These are phyloP conservation scores for Marsdenia floribunda DNA, from an alignment of 257 asterid species.

Conservation along the genomic window DNA sequence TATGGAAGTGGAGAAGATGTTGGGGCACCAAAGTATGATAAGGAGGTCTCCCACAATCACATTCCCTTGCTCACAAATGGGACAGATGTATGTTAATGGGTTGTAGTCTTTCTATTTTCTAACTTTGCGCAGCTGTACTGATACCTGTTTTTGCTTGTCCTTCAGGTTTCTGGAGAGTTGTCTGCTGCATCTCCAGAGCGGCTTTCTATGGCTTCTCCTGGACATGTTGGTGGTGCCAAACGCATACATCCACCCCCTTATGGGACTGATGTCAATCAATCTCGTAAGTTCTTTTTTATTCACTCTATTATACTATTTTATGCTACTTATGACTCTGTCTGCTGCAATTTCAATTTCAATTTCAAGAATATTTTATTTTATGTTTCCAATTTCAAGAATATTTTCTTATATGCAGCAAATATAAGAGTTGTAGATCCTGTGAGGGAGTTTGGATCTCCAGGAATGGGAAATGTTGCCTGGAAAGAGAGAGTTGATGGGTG, in stretches of 20 bases:
- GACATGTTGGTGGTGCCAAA: conserved; percentile 68
- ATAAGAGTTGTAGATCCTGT: conserved; percentile 84
- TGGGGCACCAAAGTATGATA: conserved; percentile 77
- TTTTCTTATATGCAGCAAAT: conserved; percentile 49
- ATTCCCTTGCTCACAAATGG: conserved; percentile 95
- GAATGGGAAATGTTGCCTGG: conserved; percentile 98
- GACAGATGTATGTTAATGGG: conserved; percentile 60
- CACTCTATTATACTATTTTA: conserved; percentile 4
- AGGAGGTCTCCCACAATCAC: conserved; percentile 83
- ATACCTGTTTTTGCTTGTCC: conserved; percentile 11
- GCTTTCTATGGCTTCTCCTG: conserved; percentile 96
- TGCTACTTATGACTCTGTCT: not conserved
- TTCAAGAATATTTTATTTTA: conserved; percentile 13
- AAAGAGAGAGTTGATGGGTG: conserved; percentile 99
- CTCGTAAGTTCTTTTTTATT: conserved; percentile 21
- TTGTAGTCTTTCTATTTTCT: conserved; percentile 17
- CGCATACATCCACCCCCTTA: conserved; percentile 42
- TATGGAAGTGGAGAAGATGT: conserved; percentile 70
- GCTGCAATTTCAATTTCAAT: conserved; percentile 17
- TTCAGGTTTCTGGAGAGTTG: conserved; percentile 91
- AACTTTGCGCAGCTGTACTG: conserved; percentile 11
- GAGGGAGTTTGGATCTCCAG: conserved; percentile 88
- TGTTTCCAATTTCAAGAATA: conserved; percentile 9
- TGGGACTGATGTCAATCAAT: conserved; percentile 33
- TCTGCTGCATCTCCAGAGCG: conserved; percentile 98